These are phyloP conservation scores for Cystoderma amianthinum DNA, from an alignment of 768 basidiomycete species.

Conservation along the genomic window DNA sequence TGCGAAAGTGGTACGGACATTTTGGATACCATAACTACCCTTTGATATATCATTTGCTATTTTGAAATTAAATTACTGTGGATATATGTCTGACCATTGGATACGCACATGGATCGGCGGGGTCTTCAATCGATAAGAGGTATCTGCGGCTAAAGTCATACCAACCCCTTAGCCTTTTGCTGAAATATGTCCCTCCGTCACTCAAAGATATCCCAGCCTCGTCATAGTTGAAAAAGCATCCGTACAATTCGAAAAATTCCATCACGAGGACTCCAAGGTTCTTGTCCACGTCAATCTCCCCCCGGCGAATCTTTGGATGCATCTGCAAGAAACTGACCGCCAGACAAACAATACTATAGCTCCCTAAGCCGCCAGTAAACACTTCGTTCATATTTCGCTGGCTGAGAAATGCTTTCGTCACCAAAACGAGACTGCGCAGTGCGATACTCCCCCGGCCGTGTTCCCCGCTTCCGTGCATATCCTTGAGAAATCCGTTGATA, in stretches of 20 bases:
- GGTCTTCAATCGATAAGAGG: slow-evolving; percentile 87
- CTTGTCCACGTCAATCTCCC: slow-evolving; percentile 78
- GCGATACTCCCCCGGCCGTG: slow-evolving; percentile 43
- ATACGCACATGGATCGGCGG: slow-evolving; percentile 78
- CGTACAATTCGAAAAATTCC: slow-evolving; percentile 98
- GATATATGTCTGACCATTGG: no score
- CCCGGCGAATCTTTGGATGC: slow-evolving; percentile 89
- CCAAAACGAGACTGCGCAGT: slow-evolving; percentile 75
- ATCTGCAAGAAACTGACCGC: slow-evolving; percentile 94
- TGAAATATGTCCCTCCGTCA: slow-evolving; percentile 85
- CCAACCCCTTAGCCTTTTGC: slow-evolving; percentile 82
- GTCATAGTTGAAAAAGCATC: slow-evolving; percentile 85
- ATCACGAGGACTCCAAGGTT: slow-evolving; percentile 93
- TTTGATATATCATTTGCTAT: slow-evolving; percentile 90
- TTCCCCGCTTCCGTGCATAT: slow-evolving; percentile 34
- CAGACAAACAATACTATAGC: slow-evolving; percentile 90
- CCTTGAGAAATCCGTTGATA: slow-evolving; percentile 70
- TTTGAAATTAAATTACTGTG: no score
- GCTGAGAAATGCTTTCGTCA: slow-evolving; percentile 85
- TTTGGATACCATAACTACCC: slow-evolving; percentile 78
- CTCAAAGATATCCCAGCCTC: slow-evolving; percentile 85
- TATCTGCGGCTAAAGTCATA: slow-evolving; percentile 44
- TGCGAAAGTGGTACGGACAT: slow-evolving; percentile 76
- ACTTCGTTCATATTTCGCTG: slow-evolving; percentile 97
- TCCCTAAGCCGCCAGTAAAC: slow-evolving; percentile 91